phyloP scores from a whole-genome alignment of 2,329 filamentous ascomycete genomes.

The Colletotrichum liaoningense region DNA sequence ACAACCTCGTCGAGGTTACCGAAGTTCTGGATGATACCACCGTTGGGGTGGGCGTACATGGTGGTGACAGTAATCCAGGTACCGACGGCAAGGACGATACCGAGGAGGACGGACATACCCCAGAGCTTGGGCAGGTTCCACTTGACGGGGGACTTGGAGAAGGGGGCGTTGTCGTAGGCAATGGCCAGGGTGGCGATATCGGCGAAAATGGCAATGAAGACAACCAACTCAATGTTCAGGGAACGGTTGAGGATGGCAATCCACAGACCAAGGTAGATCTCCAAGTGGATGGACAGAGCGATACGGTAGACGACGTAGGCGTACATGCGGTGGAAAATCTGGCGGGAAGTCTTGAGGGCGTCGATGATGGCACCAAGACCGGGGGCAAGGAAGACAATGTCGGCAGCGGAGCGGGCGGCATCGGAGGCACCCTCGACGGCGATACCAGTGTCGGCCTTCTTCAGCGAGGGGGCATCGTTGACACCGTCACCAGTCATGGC shows the following conservation, averaged over 20 bases:
- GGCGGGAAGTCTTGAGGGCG: slow-evolving; percentile 90
- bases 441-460: slow-evolving; percentile 97
- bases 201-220: slow-evolving; percentile 95
- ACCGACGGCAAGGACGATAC: slow-evolving; percentile 82
- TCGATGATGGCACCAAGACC: slow-evolving; percentile 94
- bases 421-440: slow-evolving; percentile 93
- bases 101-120: slow-evolving; percentile 90
- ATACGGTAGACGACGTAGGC: slow-evolving; percentile 97
- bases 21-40: slow-evolving; percentile 91
- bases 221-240: slow-evolving; percentile 87
- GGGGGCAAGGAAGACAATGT: slow-evolving; percentile 93
- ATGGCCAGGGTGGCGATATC: slow-evolving; percentile 93
- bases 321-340: slow-evolving; percentile 98
- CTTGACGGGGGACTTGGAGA: slow-evolving; percentile 71
- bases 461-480: slow-evolving; percentile 91
- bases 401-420: slow-evolving; percentile 88
- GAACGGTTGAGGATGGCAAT: slow-evolving; percentile 88
- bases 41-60: slow-evolving; percentile 77
- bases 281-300: slow-evolving; percentile 88
- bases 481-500: slow-evolving; percentile 98
- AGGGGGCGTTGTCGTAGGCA: slow-evolving; percentile 85
- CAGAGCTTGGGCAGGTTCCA: slow-evolving; percentile 96
- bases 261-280: slow-evolving; percentile 93
- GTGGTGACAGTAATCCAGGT: slow-evolving; percentile 92
- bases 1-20: slow-evolving; percentile 84